Evolutionary conservation across 441 rosid species (phyloP).

Genomic region (Gossypium gossypioides): DNA sequence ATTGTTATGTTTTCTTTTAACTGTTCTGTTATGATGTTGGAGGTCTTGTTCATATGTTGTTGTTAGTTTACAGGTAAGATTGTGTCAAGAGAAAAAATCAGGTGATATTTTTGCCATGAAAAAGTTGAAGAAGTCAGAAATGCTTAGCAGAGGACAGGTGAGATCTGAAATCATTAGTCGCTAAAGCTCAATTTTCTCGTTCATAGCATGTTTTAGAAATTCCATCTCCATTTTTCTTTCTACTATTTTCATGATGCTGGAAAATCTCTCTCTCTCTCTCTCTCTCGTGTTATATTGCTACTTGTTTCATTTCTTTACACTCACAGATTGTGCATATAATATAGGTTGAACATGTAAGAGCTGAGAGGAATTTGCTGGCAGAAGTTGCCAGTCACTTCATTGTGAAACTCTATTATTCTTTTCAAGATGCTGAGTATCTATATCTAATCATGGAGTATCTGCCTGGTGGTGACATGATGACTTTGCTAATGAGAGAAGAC

Average conservation of each 20-base stretch:
- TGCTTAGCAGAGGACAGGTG: conserved; percentile 97
- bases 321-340: conserved; percentile 1
- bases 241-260: not conserved
- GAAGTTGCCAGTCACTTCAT: conserved; percentile 87
- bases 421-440: conserved; percentile 78
- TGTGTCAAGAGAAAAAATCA: conserved; percentile 80
- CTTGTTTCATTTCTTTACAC: conserved; percentile 1
- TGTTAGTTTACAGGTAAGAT: conserved; percentile 48
- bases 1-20: not conserved
- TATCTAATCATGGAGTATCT: conserved; percentile 93
- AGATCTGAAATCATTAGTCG: conserved; percentile 20
- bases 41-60: conserved; percentile 11
- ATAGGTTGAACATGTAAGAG: conserved; percentile 92
- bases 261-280: not conserved
- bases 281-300: not conserved
- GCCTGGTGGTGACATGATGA: conserved; percentile 96
- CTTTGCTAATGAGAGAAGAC: conserved; percentile 87
- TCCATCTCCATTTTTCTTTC: conserved; percentile 7
- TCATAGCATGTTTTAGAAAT: not conserved
- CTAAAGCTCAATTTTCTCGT: not conserved
- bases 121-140: conserved; percentile 92
- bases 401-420: conserved; percentile 83
- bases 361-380: conserved; percentile 94
- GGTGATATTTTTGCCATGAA: conserved; percentile 93
- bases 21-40: not conserved